Base-by-base conservation (phyloP, 495 filamentous ascomycete species). In the Penicillium alfredii region DNA sequence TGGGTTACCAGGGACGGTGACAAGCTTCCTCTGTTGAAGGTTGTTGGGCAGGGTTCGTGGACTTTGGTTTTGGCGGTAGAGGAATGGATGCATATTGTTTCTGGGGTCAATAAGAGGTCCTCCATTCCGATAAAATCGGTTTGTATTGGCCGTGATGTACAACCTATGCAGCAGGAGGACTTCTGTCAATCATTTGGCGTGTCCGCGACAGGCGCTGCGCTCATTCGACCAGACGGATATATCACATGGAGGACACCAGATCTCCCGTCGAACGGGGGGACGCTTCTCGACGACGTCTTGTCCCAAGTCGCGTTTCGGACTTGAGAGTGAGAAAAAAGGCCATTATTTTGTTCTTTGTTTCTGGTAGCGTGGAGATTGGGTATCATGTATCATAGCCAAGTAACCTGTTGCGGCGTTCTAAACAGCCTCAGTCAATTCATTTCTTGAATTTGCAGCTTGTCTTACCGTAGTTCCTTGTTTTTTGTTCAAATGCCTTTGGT, bases 201-300 rank as follows among this genome's bases (percentile, higher is more conserved):
- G 8, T 48, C 43, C n/a, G 11, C 16, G 1, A 47, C 12, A 8
- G 57, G 57, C 3, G 54, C 51, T 9, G 34, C 24, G 28, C 45
- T 61, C 6, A 23, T 58, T 35, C 42, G 57, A 2, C 57, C 57
- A 1, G 54, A 61, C 39, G 54, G 57, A 9, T 58, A 58, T 44
- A 42, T 61, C 33, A 44, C 57, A 4, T 61, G 57, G 57, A 50
- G 44, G 12, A 23, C 31, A 23, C 29, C 24, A 3, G 32, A 45
- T 12, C 2, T 45, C 9, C 42, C 44, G 0, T n/a, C n/a, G 1
- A 21, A 52, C 6, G 16, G 39, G 9, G 24, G 5, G 4, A 8
- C 26, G 7, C 15, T 31, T 16, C 21, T 55, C 2, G 19, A 26
- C 1, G 28, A 35, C 1, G 35, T 30, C 3, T 16, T 55, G 19